These are phyloP conservation scores for Triglochin maritima DNA, from an alignment of 106 monocot genomes.

Conservation along the genomic window DNA sequence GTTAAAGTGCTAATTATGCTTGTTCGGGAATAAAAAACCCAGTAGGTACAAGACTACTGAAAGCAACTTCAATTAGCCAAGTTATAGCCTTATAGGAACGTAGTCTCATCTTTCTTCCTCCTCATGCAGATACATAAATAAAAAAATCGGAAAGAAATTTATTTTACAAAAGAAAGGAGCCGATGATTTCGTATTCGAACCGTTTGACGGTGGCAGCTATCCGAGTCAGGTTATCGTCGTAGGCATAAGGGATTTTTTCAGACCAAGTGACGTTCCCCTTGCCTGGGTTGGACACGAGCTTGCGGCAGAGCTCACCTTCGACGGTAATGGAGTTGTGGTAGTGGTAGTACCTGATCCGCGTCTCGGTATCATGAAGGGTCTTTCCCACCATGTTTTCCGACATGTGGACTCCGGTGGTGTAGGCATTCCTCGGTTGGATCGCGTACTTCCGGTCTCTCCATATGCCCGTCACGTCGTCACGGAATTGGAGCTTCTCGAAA, in stretches of 20 bases:
- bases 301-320: conserved; percentile 60
- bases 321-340: conserved; percentile 89
- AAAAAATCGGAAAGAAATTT: no score
- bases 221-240: conserved; percentile 66
- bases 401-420: conserved; percentile 86
- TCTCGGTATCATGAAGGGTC: conserved; percentile 75
- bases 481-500: conserved; percentile 80
- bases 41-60: no score
- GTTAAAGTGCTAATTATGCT: no score
- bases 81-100: no score
- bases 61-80: no score
- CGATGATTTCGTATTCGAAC: conserved; percentile 55
- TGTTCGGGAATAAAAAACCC: no score
- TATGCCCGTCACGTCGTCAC: conserved; percentile 54
- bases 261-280: conserved; percentile 48
- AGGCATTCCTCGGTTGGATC: conserved; percentile 60
- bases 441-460: conserved; percentile 69
- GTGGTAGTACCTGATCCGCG: conserved; percentile 74
- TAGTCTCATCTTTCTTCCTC: no score
- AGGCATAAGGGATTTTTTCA: conserved; percentile 63
- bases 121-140: no score
- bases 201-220: conserved; percentile 36
- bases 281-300: conserved; percentile 45
- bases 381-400: conserved; percentile 70
- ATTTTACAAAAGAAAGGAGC: neutral